Base-by-base conservation (phyloP, 179 eudicot species). In the Beta macrorhiza region DNA sequence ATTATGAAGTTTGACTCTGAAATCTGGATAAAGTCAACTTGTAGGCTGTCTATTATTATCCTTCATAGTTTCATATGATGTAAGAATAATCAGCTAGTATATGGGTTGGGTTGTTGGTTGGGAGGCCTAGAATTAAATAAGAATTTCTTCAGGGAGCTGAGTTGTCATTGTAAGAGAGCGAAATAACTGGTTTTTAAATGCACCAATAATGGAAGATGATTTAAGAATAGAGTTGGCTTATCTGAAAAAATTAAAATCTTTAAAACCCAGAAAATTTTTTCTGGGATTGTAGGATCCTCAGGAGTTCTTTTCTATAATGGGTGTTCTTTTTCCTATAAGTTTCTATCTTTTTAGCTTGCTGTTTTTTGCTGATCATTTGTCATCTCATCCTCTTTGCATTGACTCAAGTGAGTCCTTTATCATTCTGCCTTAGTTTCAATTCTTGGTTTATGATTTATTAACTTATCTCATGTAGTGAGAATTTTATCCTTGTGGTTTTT, bases 311-410 rank as follows among this genome's bases (percentile, higher is more conserved):
- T 83, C 74, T 57, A 77, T 71, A 16, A 92, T 91, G 92, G 86
- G 89, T 83, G 55, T 77, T 78, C 78, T 82, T 37, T 22, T 42
- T 69, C 1, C 37, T 77, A 59, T 81, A 42, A 42, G 70, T 53
- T 62, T 90, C 78, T 80, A 84, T 61, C 75, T 87, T 37, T 82
- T 87, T 37, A 82, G 78, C 75, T 82, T 92, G 76, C 79, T 92
- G 84, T 83, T 82, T 67, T 80, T 87, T 80, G 86, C 87, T 47
- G 70, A 88, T 76, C 79, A 81, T 80, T 85, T 84, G 58, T 78
- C 72, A 59, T 80, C 89, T 76, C 90, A 73, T 82, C 94, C 94
- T 25, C 84, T 89, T 25, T 92, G 97, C 83, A 84, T 89, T 81
- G 89, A 92, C 83, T 92, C 90, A 84, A 90, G 97, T 92, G 82